Conservation (phyloP, 2,329 filamentous ascomycete species). For the Diaporthe ampelina region DNA sequence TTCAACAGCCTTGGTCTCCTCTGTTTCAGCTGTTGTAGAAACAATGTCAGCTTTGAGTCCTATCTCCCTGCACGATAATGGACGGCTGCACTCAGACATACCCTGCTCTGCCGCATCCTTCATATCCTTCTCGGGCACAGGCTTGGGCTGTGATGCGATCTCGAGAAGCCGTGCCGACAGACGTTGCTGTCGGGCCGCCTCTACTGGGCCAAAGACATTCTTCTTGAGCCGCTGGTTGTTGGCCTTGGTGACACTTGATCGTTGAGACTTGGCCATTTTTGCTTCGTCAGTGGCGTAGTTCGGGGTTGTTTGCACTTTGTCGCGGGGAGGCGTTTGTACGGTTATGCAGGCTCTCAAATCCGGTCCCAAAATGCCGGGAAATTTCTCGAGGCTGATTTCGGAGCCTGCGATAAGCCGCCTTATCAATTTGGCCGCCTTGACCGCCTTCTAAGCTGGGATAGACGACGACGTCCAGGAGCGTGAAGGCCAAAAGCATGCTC, state of each 20-base stretch:
- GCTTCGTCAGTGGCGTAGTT: background rate
- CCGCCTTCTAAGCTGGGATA: slow-evolving; percentile 25
- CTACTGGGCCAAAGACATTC: slow-evolving; percentile 86
- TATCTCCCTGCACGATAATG: background rate
- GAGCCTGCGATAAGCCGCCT: slow-evolving; percentile 18
- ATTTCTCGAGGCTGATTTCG: slow-evolving; percentile 11
- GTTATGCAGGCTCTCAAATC: background rate
- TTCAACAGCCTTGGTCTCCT: slow-evolving; percentile 49
- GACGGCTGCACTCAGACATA: slow-evolving; percentile 45
- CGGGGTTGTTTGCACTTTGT: background rate
- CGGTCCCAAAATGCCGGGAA: slow-evolving; percentile 24
- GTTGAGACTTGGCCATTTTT: slow-evolving; percentile 87
- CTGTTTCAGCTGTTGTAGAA: slow-evolving; percentile 40
- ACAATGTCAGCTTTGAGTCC: background rate
- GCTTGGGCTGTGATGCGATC: slow-evolving; percentile 81
- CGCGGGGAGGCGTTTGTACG: background rate
- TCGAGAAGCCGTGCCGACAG: slow-evolving; percentile 89
- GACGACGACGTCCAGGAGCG: slow-evolving; percentile 11
- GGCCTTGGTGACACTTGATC: slow-evolving; percentile 83
- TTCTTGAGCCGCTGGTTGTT: slow-evolving; percentile 87
- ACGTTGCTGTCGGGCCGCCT: slow-evolving; percentile 83
- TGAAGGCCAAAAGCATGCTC: background rate
- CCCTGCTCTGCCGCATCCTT: slow-evolving; percentile 64
- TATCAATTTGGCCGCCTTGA: slow-evolving; percentile 32
- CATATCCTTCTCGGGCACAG: slow-evolving; percentile 58